Conservation (phyloP, 164 flowering plant species). For the Sextonia rubra region DNA sequence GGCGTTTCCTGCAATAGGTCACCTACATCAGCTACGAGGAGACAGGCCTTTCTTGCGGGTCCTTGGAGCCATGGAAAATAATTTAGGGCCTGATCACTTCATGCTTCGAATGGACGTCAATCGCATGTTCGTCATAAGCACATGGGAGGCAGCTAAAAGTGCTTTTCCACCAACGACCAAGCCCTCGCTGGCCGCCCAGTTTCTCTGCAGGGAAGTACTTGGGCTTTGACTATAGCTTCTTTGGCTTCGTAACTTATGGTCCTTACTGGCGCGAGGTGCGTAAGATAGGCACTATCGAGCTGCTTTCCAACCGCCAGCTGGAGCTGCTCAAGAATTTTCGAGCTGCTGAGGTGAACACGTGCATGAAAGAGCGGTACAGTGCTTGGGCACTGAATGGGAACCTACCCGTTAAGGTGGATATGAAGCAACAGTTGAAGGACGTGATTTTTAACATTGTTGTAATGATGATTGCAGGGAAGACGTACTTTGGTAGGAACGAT, state of each 20-base stretch:
- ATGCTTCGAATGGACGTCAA: constrained; percentile 15
- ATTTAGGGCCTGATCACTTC: constrained; percentile 20
- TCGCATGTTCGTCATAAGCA: constrained; percentile 15
- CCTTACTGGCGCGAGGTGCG: constrained; percentile 26
- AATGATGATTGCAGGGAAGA: constrained; percentile 22
- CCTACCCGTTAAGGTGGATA: constrained; percentile 9
- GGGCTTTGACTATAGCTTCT: constrained; percentile 10
- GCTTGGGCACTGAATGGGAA: constrained; percentile 1
- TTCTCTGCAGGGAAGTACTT: constrained; percentile 1
- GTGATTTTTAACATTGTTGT: constrained; percentile 13
- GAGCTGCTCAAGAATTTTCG: neutral
- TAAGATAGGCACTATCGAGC: constrained; percentile 19
- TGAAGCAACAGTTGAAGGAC: constrained; percentile 16
- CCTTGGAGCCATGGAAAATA: constrained; percentile 16
- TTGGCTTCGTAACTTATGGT: constrained; percentile 12
- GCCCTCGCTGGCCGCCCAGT: constrained; percentile 13
- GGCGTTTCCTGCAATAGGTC: constrained; percentile 3
- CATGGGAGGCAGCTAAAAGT: constrained; percentile 23
- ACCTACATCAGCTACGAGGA: constrained; percentile 11
- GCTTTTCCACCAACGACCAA: constrained; percentile 18
- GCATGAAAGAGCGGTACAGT: constrained; percentile 6
- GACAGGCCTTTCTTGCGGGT: neutral
- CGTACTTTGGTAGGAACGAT: neutral
- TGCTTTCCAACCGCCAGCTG: constrained; percentile 17
- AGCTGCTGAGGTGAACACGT: constrained; percentile 11